Conservation (phyloP, 2,329 filamentous ascomycete genomes). For the Xylaria sp. region DNA sequence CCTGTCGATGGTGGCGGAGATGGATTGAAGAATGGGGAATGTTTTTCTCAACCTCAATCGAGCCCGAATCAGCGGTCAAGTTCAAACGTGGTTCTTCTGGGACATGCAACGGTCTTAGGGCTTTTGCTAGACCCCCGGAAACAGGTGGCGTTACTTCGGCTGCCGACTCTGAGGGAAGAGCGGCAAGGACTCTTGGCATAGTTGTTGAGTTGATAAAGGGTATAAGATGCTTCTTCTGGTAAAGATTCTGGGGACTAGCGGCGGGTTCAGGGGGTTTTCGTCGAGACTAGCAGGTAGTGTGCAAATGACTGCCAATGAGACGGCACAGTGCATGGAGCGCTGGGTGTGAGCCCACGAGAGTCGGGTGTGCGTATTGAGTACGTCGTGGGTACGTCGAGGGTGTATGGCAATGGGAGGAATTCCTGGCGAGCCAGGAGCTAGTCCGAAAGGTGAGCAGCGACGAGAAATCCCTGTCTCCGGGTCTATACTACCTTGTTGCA, state of each 20-base stretch:
- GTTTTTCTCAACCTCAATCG: constrained; percentile 1
- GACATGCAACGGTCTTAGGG: not conserved
- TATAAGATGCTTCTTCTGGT: constrained; percentile 2
- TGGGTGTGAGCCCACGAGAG: too few relatives aligned
- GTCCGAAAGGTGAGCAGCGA: not conserved
- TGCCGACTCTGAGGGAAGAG: constrained; percentile 7
- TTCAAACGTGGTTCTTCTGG: not conserved
- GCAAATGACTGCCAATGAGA: not conserved
- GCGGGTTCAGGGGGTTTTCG: constrained; percentile 12
- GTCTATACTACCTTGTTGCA: not conserved
- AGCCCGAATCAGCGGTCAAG: constrained; percentile 16
- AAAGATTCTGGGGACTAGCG: constrained; percentile 4
- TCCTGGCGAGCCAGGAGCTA: too few relatives aligned
- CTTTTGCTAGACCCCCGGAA: not conserved
- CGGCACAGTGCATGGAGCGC: not conserved
- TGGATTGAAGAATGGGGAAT: constrained; percentile 8
- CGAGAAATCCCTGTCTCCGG: not conserved
- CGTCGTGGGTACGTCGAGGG: too few relatives aligned
- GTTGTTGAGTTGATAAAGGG: constrained; percentile 20
- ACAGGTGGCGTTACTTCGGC: constrained; percentile 5
- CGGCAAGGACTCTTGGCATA: constrained; percentile 21
- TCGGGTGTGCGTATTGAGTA: too few relatives aligned
- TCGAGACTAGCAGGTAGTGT: not conserved
- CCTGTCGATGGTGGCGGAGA: constrained; percentile 27
- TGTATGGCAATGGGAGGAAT: too few relatives aligned